phyloP scores from a whole-genome alignment of 1,284 basidiomycete genomes.

The Prillingera fragicola region DNA sequence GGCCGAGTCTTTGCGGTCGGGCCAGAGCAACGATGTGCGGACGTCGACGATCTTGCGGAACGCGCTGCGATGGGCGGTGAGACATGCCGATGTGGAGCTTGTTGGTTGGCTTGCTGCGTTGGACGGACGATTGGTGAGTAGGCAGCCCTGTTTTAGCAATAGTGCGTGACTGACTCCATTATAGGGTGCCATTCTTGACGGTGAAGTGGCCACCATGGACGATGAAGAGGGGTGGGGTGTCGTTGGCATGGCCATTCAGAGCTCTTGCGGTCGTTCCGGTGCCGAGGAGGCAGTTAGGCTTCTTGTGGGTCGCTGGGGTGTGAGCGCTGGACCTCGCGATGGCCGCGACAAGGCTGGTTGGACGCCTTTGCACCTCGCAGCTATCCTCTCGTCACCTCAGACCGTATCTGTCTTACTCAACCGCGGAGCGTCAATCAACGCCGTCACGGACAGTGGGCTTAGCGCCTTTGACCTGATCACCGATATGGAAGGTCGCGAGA shows the following conservation, averaged over 20 bases:
- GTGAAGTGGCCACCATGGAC: slow-evolving; percentile 44
- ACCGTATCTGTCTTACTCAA: slow-evolving; percentile 87
- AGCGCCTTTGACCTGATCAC: slow-evolving; percentile 81
- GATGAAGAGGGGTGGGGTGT: slow-evolving; percentile 80
- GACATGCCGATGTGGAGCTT: slow-evolving; percentile 36
- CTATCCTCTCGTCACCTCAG: slow-evolving; percentile 79
- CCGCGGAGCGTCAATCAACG: slow-evolving; percentile 76
- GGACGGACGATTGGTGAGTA: slow-evolving; percentile 32
- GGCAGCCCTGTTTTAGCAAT: neutral
- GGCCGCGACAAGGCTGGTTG: slow-evolving; percentile 64
- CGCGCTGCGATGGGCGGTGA: slow-evolving; percentile 35
- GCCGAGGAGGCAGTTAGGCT: slow-evolving; percentile 79
- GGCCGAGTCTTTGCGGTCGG: neutral
- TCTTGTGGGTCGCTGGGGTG: slow-evolving; percentile 68
- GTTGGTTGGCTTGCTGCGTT: slow-evolving; percentile 33
- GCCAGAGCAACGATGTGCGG: neutral
- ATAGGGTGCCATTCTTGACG: slow-evolving; percentile 34
- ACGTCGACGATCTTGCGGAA: slow-evolving; percentile 25
- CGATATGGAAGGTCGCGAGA: slow-evolving; percentile 68
- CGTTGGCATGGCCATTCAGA: slow-evolving; percentile 71
- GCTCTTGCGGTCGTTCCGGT: slow-evolving; percentile 66
- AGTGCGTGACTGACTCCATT: neutral
- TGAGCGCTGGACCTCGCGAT: slow-evolving; percentile 25
- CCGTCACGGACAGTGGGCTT: slow-evolving; percentile 65
- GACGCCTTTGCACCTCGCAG: slow-evolving; percentile 93